Evolutionary conservation across 768 basidiomycete genomes (phyloP).

Genomic region (Pulveroboletus sp.): DNA sequence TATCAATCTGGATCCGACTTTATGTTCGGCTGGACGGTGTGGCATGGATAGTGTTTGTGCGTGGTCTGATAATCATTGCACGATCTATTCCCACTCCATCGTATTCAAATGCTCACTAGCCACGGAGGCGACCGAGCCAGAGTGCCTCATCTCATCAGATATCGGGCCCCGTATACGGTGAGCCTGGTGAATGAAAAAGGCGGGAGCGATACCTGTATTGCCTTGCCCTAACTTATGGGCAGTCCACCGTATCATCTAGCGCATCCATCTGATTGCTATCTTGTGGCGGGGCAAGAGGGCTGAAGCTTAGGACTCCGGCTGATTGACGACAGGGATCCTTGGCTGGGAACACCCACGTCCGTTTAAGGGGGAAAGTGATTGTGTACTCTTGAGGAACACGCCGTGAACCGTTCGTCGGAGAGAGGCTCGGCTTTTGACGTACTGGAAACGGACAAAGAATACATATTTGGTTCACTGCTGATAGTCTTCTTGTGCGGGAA

Average conservation of each 20-base stretch:
- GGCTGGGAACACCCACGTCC: constrained; percentile 13
- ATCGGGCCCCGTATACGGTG: constrained; percentile 1
- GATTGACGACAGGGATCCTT: background rate
- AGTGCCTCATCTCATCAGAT: background rate
- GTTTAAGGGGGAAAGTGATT: constrained; percentile 3
- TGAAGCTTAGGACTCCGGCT: background rate
- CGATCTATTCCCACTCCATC: constrained; percentile 3
- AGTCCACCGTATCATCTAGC: constrained; percentile 6
- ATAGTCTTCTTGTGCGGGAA: background rate
- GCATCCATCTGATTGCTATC: constrained; percentile 7
- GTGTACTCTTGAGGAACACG: constrained; percentile 8
- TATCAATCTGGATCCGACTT: constrained; percentile 15
- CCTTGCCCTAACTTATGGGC: constrained; percentile 18
- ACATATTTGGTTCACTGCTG: constrained; percentile 9
- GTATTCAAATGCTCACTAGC: background rate
- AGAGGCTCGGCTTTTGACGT: constrained; percentile 1
- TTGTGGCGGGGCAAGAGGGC: background rate
- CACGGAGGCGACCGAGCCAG: background rate
- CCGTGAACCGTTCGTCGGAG: constrained; percentile 11
- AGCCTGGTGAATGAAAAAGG: background rate
- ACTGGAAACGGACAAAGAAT: constrained; percentile 13
- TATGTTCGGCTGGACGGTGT: constrained; percentile 11
- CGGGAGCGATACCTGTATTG: background rate
- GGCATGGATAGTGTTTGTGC: constrained; percentile 19
- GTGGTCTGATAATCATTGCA: constrained; percentile 18